These are phyloP conservation scores for Backusella tarrabulga DNA, from an alignment of 192 early-diverging fungal species.

Conservation along the genomic window DNA sequence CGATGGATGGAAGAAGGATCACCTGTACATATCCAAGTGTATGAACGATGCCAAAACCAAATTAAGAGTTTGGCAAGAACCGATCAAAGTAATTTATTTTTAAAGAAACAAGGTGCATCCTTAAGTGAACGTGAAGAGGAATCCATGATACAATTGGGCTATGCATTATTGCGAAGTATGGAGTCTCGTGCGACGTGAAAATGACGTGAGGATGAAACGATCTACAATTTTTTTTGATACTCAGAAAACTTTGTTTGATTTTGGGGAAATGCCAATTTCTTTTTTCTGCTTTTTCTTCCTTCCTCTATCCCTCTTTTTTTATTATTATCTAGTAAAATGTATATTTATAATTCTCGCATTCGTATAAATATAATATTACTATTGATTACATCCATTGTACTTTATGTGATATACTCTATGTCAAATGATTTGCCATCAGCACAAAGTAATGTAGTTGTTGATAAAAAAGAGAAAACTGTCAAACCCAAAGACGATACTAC, in stretches of 20 bases:
- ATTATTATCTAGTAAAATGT: background rate
- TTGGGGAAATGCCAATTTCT: background rate
- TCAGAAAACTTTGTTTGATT: background rate
- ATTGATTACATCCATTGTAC: background rate
- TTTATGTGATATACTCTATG: background rate
- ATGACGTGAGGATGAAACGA: constrained; percentile 6
- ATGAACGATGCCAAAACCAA: constrained; percentile 15
- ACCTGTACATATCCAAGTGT: background rate
- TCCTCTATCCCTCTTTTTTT: background rate
- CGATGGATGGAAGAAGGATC: constrained; percentile 7
- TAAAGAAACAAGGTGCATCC: constrained; percentile 9
- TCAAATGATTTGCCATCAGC: background rate
- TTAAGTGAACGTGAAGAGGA: background rate
- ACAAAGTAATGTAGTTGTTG: background rate
- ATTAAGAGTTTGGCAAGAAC: background rate
- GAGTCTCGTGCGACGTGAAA: background rate
- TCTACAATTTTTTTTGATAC: background rate
- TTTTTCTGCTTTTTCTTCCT: background rate
- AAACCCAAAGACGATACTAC: background rate
- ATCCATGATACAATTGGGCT: constrained; percentile 18
- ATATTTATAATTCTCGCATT: background rate
- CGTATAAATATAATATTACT: background rate
- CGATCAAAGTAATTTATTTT: background rate
- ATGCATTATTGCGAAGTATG: constrained; percentile 10
- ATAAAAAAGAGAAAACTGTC: background rate